Evolutionary conservation across 306 rosid genomes (phyloP).

Genomic region (Cicer pinnatifidum): DNA sequence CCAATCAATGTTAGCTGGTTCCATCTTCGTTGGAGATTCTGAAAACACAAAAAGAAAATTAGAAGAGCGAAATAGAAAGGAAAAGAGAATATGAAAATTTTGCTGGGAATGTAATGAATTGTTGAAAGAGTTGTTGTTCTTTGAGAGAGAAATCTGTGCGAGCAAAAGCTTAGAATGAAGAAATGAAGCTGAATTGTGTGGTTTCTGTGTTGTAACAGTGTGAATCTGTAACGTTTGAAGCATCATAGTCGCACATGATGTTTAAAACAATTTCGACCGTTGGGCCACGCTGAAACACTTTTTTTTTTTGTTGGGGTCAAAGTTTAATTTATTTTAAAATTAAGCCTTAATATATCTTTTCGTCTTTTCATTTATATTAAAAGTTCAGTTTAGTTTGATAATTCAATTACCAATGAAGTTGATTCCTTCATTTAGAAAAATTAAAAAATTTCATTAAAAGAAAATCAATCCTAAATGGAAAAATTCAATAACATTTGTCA

Average conservation of each 20-base stretch:
- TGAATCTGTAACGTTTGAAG: constrained; percentile 44
- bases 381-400: no score
- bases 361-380: no score
- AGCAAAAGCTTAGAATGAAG: neutral
- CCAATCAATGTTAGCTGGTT: constrained; percentile 63
- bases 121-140: constrained; percentile 2
- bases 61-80: neutral
- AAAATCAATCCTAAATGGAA: no score
- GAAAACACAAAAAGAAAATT: neutral
- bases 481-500: no score
- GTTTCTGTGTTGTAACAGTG: constrained; percentile 11
- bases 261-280: constrained; percentile 47
- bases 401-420: no score
- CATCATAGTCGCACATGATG: constrained; percentile 13
- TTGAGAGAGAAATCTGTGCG: neutral
- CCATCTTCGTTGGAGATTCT: constrained; percentile 49
- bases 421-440: no score
- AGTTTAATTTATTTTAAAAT: neutral
- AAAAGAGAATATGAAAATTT: neutral
- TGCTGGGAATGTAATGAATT: constrained; percentile 14
- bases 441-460: no score
- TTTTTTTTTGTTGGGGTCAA: neutral
- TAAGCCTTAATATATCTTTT: neutral
- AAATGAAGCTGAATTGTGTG: neutral
- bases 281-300: constrained; percentile 24